Base-by-base conservation (phyloP, 495 filamentous ascomycete genomes). In the Penicillium argentinense region DNA sequence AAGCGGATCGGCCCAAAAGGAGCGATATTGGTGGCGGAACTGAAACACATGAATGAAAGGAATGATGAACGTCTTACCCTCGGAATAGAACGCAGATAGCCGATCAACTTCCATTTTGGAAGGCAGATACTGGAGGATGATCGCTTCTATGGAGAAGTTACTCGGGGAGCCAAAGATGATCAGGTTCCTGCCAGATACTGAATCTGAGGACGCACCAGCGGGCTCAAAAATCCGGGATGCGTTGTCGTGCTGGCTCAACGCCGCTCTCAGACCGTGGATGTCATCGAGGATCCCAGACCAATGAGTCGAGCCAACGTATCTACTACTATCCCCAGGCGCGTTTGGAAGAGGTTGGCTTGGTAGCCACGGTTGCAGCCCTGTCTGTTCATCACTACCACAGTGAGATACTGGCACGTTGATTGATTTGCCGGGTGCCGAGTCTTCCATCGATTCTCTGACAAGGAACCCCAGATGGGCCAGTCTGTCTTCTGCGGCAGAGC, bases 271-370 rank as follows among this genome's bases (percentile, higher is more conserved):
- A 21, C 45, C 42, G 4, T 41, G 22, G 8, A 46, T 46, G 22
- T 46, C 42, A 17, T 52, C 49, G n/a, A 52, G 42, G 18, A 52
- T 46, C 3, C 37, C 49, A 22, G 42, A 41, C 49, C 42, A 52
- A 28, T 52, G 49, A 17, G 49, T 52, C 1, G 42, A 41, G 5
- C 49, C 49, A 26, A 46, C 49, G 42, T 52, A 46, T 43, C 42
- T 37, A 24, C 42, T 13, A 36, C 11, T 18, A 12, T 36, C 17
- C 3, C 16, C 8, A 21, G 18, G 16, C 21, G 17, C 8, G 1
- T 1, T 22, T 7, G 18, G 33, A 19, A n/a, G n/a, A n/a, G n/a
- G n/a, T n/a, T n/a, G n/a, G n/a, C n/a, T n/a, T n/a, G n/a, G n/a
- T n/a, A n/a, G n/a, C n/a, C n/a, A n/a, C n/a, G n/a, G n/a, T n/a